Percentiles rank a stretch among this genome's conserved stretches.
Evolutionary conservation across 2,329 filamentous ascomycete species (phyloP).

Genomic region (Ascochyta koolunga): DNA sequence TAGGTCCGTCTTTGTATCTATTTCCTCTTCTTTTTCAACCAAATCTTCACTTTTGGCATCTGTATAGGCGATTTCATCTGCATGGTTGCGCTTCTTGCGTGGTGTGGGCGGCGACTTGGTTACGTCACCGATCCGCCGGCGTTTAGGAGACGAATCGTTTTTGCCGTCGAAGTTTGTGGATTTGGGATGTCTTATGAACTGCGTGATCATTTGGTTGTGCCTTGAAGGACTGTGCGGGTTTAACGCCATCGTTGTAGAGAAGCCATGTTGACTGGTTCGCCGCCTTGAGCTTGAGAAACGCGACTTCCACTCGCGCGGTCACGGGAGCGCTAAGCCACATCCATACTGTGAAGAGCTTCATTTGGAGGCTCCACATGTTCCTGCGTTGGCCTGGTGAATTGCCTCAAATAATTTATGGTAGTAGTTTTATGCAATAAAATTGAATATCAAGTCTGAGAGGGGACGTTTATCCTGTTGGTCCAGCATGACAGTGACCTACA

Average conservation of each 20-base stretch:
- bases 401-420: neutral
- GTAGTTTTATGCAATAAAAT: neutral
- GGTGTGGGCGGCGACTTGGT: constrained; percentile 30
- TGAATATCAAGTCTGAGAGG: too few relatives aligned
- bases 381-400: neutral
- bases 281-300: constrained; percentile 8
- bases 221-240: constrained; percentile 51
- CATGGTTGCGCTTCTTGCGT: constrained; percentile 27
- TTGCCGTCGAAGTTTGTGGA: constrained; percentile 52
- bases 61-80: constrained; percentile 47
- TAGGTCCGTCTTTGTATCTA: constrained; percentile 65
- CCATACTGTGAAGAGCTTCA: neutral
- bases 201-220: constrained; percentile 57
- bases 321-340: constrained; percentile 16
- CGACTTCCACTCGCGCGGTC: constrained; percentile 18
- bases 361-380: constrained; percentile 1
- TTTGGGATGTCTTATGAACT: constrained; percentile 51
- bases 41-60: constrained; percentile 49
- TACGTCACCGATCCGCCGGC: constrained; percentile 45
- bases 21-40: constrained; percentile 28
- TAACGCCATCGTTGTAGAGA: constrained; percentile 41
- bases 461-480: neutral
- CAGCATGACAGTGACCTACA: neutral
- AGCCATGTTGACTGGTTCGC: constrained; percentile 1
- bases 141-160: constrained; percentile 51